A percentile compares a stretch with the other conserved stretches of the same genome.
Evolutionary conservation across 176 grass and related monocot species (phyloP).

Genomic region (Luzula sylvatica): DNA sequence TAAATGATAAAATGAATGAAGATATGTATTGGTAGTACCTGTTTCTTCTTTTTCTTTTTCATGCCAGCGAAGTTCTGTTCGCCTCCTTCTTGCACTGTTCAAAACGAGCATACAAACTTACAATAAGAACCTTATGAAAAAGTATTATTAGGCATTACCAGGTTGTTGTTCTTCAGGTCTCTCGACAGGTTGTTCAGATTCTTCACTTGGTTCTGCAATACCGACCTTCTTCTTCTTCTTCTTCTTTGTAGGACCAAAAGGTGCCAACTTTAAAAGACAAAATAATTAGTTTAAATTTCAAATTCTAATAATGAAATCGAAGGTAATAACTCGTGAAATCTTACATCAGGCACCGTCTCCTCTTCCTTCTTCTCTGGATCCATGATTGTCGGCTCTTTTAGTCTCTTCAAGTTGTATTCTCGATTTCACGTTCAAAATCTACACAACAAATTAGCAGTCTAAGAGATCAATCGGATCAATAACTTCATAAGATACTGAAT

Average conservation of each 20-base stretch:
- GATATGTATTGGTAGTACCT: slow-evolving; percentile 19
- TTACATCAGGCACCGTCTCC: slow-evolving; percentile 11
- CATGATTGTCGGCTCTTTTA: neutral
- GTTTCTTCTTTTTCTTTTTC: slow-evolving; percentile 97
- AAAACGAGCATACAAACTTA: slow-evolving; percentile 1
- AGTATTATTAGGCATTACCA: neutral
- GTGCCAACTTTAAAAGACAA: slow-evolving; percentile 41
- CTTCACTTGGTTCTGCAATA: slow-evolving; percentile 71
- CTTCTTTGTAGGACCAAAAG: slow-evolving; percentile 93
- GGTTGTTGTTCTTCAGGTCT: slow-evolving; percentile 46
- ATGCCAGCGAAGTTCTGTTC: slow-evolving; percentile 51
- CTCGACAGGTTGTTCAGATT: slow-evolving; percentile 60
- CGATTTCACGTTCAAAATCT: neutral
- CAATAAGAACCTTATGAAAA: slow-evolving; percentile 1
- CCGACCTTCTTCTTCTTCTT: slow-evolving; percentile 99
- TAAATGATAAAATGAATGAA: slow-evolving; percentile 13
- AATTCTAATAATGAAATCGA: neutral
- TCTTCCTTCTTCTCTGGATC: slow-evolving; percentile 14
- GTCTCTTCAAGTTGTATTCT: neutral
- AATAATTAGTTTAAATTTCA: neutral
- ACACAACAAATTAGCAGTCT: neutral
- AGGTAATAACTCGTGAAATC: neutral
- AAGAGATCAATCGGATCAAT: neutral
- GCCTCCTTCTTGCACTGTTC: slow-evolving; percentile 36
- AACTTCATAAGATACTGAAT: too few relatives aligned